Conservation (phyloP, 2,329 filamentous ascomycete genomes). For the Botrytis sinoallii region DNA sequence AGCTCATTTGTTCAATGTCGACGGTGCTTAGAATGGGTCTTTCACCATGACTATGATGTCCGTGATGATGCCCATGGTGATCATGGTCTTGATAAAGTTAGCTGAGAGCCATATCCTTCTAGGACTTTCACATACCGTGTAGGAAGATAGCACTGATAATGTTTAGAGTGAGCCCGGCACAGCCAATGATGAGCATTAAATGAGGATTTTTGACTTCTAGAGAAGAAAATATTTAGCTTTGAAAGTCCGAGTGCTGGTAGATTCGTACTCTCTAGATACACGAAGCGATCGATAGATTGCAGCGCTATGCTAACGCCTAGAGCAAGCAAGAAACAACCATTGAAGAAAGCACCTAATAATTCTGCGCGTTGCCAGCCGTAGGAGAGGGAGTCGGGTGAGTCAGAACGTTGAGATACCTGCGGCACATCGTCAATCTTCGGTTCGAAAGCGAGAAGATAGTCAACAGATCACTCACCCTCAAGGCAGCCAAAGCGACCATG, state of each 20-base stretch:
- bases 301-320: constrained; percentile 70
- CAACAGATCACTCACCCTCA: constrained; percentile 48
- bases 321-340: constrained; percentile 70
- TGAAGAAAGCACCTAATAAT: constrained; percentile 77
- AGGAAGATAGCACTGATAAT: constrained; percentile 63
- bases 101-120: neutral
- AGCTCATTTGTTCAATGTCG: constrained; percentile 18
- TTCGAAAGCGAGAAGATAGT: constrained; percentile 2
- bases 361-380: constrained; percentile 76
- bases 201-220: constrained; percentile 62
- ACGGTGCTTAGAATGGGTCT: neutral
- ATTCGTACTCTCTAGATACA: constrained; percentile 51
- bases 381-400: constrained; percentile 57
- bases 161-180: constrained; percentile 64
- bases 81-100: constrained; percentile 23
- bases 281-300: constrained; percentile 70
- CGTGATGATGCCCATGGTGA: constrained; percentile 17
- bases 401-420: constrained; percentile 56
- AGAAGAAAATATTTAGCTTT: neutral
- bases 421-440: neutral
- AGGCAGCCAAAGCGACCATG: constrained; percentile 60
- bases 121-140: constrained; percentile 48
- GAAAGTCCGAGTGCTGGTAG: neutral
- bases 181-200: constrained; percentile 67
- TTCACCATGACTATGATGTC: neutral